Base-by-base conservation (phyloP, 139 green algal genomes). In the Tetratostichococcus sp. region DNA sequence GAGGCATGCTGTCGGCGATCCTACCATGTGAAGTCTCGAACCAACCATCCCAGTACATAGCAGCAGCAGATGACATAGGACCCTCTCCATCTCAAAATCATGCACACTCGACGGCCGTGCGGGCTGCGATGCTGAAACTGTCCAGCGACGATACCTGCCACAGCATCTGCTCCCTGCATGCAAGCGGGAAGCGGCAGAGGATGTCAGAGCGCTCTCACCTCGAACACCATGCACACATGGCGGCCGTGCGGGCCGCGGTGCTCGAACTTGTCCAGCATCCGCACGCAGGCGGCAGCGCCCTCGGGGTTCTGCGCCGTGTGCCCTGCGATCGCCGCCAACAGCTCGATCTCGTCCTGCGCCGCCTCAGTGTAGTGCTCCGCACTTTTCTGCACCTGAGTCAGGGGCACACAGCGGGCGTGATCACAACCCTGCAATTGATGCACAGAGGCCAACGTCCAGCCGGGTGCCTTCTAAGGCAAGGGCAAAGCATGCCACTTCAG, bases 191-290 rank as follows among this genome's bases (percentile, higher is more conserved):
- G n/a, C n/a, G n/a, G n/a, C n/a, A n/a, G n/a, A n/a, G n/a, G n/a
- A n/a, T n/a, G n/a, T n/a, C n/a, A n/a, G 39, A 8, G 39, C 78
- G 30, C 16, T 4, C 50, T 74, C 33, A 84, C 84, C 85, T 99
- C 96, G 78, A 99, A 98, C 30, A 98, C 90, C 88, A 99, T 97
- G 86, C 96, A 99, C 35, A 99, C 91, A 80, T 99, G 96, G 14
- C 67, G 80, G 8, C 96, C 96, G 74, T 99, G 84, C 3, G 95
- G 92, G 0, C 96, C 96, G 1, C 30, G 70, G 80, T 99, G 96
- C 71, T 97, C 90, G 85, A 99, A 99, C 68, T 68, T 83, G 86
- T 99, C 95, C 28, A 93, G 73, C 42, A 99, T 83, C 6, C 81
- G 77, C 50, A 85, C 87, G 74, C 93, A 97, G 23, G 83, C 34